Evolutionary conservation across 176 grass and related monocot genomes (phyloP), one percentile per base, ranked within the genome.

Genomic region (Echinochloa phyllopogon): DNA sequence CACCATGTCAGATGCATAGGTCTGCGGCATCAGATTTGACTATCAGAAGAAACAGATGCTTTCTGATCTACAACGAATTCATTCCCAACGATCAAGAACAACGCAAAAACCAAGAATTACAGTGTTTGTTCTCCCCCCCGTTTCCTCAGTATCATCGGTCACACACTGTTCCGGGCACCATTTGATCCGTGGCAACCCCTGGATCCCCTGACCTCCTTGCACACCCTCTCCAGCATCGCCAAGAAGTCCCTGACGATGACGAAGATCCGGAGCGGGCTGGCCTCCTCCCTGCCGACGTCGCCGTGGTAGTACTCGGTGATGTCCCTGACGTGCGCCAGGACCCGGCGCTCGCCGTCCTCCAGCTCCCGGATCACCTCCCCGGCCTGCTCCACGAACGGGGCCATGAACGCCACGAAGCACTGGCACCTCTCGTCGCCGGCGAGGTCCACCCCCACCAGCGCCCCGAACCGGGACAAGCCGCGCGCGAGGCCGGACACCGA

Each of bases 271-370:
- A 95, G 92, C n/a, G 93, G 96, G 81, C 91, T 94, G 1, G 83
- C 74, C 68, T 98, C 96, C 41, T 98, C 96, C 84, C 66, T 98
- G 72, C 89, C 87, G 16, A 92, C 84, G 85, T 95, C 89, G 39
- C 96, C 96, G 86, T 98, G 96, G 83, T 98, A 98, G 57, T 98
- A 98, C 86, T 98, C 96, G 16, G 93, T 91, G 74, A 95, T 94
- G 33, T 94, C 89, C 83, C 91, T 87, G 41, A 98, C 96, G 74
- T 95, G 96, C 56, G 83, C 69, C 63, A 98, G 84, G 6, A 95
- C 96, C 5, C 48, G 80, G 3, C 83, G 80, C 85, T 98, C 89
- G 41, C 84, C 83, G 40, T 90, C 82, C 82, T 94, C 94, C 79
- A 98, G 76, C 81, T 95, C 96, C 78, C 81, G 23, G 74, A 95